Evolutionary conservation across 2,329 filamentous ascomycete genomes (phyloP).

Genomic region (Sporothrix mexicana): DNA sequence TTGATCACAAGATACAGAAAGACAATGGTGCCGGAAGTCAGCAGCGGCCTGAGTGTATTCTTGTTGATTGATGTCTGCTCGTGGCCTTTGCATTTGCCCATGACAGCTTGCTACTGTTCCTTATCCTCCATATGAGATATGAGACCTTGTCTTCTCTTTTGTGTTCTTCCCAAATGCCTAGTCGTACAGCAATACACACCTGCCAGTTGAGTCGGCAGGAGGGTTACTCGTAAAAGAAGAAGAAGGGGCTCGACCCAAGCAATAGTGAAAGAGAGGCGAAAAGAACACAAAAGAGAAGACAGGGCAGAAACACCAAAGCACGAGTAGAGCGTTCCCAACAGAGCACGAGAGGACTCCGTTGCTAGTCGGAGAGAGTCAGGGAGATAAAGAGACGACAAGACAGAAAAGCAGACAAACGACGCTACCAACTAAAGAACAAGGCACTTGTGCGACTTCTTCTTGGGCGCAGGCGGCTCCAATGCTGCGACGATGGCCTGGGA

Average conservation of each 20-base stretch:
- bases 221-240: too few relatives aligned
- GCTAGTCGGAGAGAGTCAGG: background rate
- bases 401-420: slow-evolving; percentile 13
- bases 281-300: background rate
- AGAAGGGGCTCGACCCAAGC: slow-evolving; percentile 35
- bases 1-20: background rate
- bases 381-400: background rate
- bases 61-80: slow-evolving; percentile 9
- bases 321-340: background rate
- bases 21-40: background rate
- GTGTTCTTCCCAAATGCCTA: background rate
- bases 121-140: too few relatives aligned
- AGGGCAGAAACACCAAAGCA: background rate
- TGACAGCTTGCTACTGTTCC: too few relatives aligned
- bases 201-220: background rate
- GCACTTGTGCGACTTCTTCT: slow-evolving; percentile 77
- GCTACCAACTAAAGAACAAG: slow-evolving; percentile 62
- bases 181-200: background rate
- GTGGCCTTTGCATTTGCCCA: background rate
- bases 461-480: slow-evolving; percentile 82
- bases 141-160: background rate
- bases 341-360: background rate
- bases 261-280: slow-evolving; percentile 28
- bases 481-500: slow-evolving; percentile 90
- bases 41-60: background rate